These are phyloP conservation scores for Triticum turgidum DNA, from an alignment of 176 grass and related monocot species.

Conservation along the genomic window DNA sequence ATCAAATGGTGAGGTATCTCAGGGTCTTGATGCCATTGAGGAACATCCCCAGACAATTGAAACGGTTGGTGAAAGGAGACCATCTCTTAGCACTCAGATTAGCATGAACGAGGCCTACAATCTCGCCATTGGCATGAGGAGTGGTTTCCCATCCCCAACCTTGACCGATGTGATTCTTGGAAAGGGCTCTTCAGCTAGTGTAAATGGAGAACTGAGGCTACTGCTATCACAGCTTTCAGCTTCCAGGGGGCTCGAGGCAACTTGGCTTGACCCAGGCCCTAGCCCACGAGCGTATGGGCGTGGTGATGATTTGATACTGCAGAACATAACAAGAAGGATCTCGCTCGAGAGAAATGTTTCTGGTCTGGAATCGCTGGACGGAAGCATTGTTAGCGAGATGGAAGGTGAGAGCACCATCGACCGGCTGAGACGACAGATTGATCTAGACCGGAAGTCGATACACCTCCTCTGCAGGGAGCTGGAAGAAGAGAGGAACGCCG, in stretches of 20 bases:
- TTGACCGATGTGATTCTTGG: slow-evolving; percentile 85
- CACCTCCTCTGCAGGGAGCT: slow-evolving; percentile 83
- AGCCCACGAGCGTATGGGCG: slow-evolving; percentile 60
- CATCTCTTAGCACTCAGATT: slow-evolving; percentile 61
- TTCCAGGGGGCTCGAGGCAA: slow-evolving; percentile 52
- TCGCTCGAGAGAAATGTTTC: slow-evolving; percentile 75
- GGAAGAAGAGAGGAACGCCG: slow-evolving; percentile 92
- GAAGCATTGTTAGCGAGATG: slow-evolving; percentile 78
- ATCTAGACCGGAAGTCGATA: slow-evolving; percentile 79
- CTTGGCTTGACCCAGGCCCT: slow-evolving; percentile 56
- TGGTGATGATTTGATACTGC: slow-evolving; percentile 65
- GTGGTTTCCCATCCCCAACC: slow-evolving; percentile 58
- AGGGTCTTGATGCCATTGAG: slow-evolving; percentile 23
- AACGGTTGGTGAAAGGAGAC: slow-evolving; percentile 33
- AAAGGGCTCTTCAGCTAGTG: slow-evolving; percentile 69
- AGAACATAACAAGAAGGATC: slow-evolving; percentile 76
- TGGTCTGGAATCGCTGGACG: slow-evolving; percentile 73
- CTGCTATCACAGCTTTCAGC: slow-evolving; percentile 81
- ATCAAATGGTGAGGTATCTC: slow-evolving; percentile 35
- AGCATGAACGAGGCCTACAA: slow-evolving; percentile 79
- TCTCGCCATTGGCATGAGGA: slow-evolving; percentile 53
- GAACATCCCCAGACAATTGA: slow-evolving; percentile 36
- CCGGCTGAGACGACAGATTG: slow-evolving; percentile 66
- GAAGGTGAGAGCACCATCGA: slow-evolving; percentile 75
- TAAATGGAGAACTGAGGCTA: slow-evolving; percentile 76